These are phyloP conservation scores for Kodamaea kakaduensis DNA, from an alignment of 805 yeast genomes.

Conservation along the genomic window DNA sequence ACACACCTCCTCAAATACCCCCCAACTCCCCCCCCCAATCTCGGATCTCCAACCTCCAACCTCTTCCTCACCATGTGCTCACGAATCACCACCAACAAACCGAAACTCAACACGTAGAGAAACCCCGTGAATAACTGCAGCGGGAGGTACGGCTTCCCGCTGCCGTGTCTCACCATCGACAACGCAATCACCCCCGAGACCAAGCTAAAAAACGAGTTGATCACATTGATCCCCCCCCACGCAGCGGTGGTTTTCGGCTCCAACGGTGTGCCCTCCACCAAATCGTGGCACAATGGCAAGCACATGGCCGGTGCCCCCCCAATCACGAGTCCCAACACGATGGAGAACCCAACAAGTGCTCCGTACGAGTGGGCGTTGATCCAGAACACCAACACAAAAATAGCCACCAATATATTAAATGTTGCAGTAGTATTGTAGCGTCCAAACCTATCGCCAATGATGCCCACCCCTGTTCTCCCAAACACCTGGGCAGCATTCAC, in stretches of 20 bases:
- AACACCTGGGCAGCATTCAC: conserved; percentile 42
- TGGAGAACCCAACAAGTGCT: conserved; percentile 26
- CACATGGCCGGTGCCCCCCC: conserved; percentile 27
- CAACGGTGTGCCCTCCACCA: conserved; percentile 11
- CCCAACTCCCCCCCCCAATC: not conserved
- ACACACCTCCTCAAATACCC: conserved; percentile 2
- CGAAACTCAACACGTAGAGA: conserved; percentile 38
- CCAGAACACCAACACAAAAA: conserved; percentile 36
- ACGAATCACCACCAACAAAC: conserved; percentile 45
- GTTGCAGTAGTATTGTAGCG: conserved; percentile 33
- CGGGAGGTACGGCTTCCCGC: conserved; percentile 45
- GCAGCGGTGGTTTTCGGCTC: conserved; percentile 30
- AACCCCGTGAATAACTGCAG: conserved; percentile 60
- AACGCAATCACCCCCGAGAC: conserved; percentile 55
- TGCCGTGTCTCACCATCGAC: conserved; percentile 24
- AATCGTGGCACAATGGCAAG: conserved; percentile 11
- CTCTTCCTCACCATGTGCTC: conserved; percentile 45
- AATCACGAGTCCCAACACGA: conserved; percentile 26
- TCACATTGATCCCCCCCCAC: conserved; percentile 36
- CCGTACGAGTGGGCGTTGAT: conserved; percentile 32
- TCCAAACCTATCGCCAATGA: conserved; percentile 45
- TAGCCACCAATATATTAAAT: conserved; percentile 20
- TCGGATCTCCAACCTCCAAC: not conserved
- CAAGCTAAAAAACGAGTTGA: conserved; percentile 31
- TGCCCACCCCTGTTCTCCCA: conserved; percentile 50